Conservation (phyloP, 805 yeast genomes). For the Candida cerambycidarum region DNA sequence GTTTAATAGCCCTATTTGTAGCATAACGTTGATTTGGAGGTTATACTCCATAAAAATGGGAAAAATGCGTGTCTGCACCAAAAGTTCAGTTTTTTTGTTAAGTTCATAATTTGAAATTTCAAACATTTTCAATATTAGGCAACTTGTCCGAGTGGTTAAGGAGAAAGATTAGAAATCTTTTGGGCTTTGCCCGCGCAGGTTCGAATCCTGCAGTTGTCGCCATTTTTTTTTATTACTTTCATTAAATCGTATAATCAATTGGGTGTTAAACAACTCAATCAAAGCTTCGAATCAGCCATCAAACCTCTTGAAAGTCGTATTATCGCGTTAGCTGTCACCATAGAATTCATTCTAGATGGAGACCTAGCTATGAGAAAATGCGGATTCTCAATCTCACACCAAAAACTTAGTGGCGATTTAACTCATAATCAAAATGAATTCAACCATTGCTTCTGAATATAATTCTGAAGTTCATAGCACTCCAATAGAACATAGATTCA, state of each 20-base stretch:
- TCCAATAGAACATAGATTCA: slow-evolving; percentile 90
- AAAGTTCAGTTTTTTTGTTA: no score
- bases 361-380: not conserved
- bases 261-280: no score
- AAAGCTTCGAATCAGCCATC: no score
- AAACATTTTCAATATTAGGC: slow-evolving; percentile 16
- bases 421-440: slow-evolving; percentile 2
- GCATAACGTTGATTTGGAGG: no score
- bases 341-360: no score
- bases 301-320: no score
- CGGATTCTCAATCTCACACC: not conserved
- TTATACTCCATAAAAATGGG: no score
- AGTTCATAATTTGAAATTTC: no score
- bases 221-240: slow-evolving; percentile 30
- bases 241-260: no score
- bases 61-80: no score
- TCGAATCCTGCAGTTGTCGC: slow-evolving; percentile 64
- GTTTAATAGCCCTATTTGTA: no score
- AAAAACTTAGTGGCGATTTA: slow-evolving; percentile 10
- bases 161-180: slow-evolving; percentile 43
- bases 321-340: no score
- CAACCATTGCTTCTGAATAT: slow-evolving; percentile 61
- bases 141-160: slow-evolving; percentile 43
- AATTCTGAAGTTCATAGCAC: slow-evolving; percentile 48
- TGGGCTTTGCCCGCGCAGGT: slow-evolving; percentile 68